Conservation (phyloP, 2,329 filamentous ascomycete genomes). For the Diplocarpon rosae region DNA sequence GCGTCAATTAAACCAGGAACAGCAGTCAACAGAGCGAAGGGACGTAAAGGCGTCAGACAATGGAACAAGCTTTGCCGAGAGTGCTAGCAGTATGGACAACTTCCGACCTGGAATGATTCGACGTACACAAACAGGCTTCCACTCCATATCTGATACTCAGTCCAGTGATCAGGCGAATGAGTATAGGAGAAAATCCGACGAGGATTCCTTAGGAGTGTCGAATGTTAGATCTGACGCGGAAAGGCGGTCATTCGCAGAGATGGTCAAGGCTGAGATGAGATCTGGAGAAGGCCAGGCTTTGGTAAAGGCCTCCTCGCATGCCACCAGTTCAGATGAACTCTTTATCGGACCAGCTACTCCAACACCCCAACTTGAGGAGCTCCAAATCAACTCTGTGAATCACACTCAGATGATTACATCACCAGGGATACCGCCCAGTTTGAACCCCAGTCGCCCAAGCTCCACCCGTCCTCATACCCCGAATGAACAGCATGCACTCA, state of each 20-base stretch:
- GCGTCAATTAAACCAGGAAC: slow-evolving; percentile 8
- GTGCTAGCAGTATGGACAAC: slow-evolving; percentile 5
- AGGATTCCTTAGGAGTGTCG: neutral
- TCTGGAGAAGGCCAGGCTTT: slow-evolving; percentile 49
- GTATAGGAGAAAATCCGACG: neutral
- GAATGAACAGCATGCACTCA: slow-evolving; percentile 1
- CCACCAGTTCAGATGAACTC: slow-evolving; percentile 9
- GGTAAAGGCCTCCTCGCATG: slow-evolving; percentile 27
- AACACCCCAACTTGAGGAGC: slow-evolving; percentile 15
- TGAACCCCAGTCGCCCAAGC: slow-evolving; percentile 1
- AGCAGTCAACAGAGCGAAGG: slow-evolving; percentile 3
- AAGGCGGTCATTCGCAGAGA: slow-evolving; percentile 21
- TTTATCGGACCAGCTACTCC: slow-evolving; percentile 7
- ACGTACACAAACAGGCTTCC: slow-evolving; percentile 46
- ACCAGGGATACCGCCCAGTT: slow-evolving; percentile 8
- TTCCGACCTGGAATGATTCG: slow-evolving; percentile 44
- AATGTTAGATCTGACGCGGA: neutral
- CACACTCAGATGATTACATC: slow-evolving; percentile 17
- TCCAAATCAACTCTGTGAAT: slow-evolving; percentile 21
- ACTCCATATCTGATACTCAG: slow-evolving; percentile 12
- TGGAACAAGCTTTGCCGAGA: slow-evolving; percentile 6
- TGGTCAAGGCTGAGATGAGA: slow-evolving; percentile 48
- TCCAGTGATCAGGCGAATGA: neutral
- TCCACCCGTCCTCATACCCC: slow-evolving; percentile 10
- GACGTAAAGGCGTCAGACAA: slow-evolving; percentile 4